phyloP scores from a whole-genome alignment of 768 basidiomycete genomes.

The Mrakia hoshinonis region DNA sequence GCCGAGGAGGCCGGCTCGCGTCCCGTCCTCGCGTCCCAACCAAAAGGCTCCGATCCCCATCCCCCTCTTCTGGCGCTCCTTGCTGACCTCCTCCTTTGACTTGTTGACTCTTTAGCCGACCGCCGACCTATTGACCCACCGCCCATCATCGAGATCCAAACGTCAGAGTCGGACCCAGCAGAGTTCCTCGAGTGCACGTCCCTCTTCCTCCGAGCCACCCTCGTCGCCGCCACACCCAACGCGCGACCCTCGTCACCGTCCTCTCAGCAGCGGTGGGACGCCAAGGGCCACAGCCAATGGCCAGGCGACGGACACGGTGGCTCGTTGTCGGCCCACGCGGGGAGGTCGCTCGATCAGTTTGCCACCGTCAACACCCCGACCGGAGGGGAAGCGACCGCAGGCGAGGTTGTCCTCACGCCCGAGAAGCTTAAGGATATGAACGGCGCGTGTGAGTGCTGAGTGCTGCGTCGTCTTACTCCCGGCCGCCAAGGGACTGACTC shows the following conservation, averaged over 20 bases:
- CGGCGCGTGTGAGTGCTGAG: slow-evolving; percentile 29
- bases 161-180: slow-evolving; percentile 11
- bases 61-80: neutral
- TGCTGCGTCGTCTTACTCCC: too few species aligned
- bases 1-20: too few species aligned
- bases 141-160: slow-evolving; percentile 37
- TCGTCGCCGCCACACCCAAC: slow-evolving; percentile 33
- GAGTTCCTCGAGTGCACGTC: slow-evolving; percentile 36
- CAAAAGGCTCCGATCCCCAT: neutral
- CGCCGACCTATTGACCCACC: slow-evolving; percentile 42
- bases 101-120: too few species aligned
- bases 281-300: too few species aligned
- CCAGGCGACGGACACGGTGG: too few species aligned
- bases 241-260: neutral
- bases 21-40: too few species aligned
- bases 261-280: too few species aligned
- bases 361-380: slow-evolving; percentile 36
- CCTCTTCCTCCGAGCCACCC: slow-evolving; percentile 38
- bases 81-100: too few species aligned
- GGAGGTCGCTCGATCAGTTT: slow-evolving; percentile 28
- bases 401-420: slow-evolving; percentile 39
- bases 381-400: slow-evolving; percentile 39
- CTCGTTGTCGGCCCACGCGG: too few species aligned
- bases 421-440: slow-evolving; percentile 38
- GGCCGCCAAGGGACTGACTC: too few species aligned